Percentiles rank a stretch among this genome's conserved stretches.
Evolutionary conservation across 2,329 filamentous ascomycete species (phyloP).

Genomic region (Nannizziopsis arthrosporioides): DNA sequence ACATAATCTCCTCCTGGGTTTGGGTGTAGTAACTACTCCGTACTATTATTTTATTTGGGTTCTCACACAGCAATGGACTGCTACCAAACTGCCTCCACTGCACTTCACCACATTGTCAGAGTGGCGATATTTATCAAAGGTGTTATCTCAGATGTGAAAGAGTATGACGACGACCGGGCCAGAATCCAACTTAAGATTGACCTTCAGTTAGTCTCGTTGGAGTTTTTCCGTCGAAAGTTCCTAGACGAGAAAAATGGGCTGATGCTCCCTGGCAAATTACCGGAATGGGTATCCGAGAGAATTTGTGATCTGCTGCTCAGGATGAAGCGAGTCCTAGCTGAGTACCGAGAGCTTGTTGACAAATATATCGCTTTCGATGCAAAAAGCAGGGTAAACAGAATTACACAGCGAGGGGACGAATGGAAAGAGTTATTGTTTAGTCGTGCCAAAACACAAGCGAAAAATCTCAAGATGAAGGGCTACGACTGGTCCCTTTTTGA

Average conservation of each 20-base stretch:
- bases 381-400: neutral
- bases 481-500: conserved; percentile 26
- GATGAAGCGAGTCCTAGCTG: conserved; percentile 18
- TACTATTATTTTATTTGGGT: too few species aligned
- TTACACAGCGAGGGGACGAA: conserved; percentile 13
- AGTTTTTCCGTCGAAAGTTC: conserved; percentile 20
- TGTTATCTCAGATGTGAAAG: conserved; percentile 21
- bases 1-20: too few species aligned
- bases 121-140: conserved; percentile 25
- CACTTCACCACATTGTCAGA: conserved; percentile 20
- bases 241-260: conserved; percentile 20
- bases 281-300: conserved; percentile 16
- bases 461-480: conserved; percentile 19
- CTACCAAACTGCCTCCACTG: conserved; percentile 22
- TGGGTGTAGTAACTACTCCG: too few species aligned
- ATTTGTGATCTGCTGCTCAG: conserved; percentile 18
- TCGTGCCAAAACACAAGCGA: conserved; percentile 19
- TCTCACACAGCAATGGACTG: conserved; percentile 19
- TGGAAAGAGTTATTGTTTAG: conserved; percentile 18
- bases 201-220: conserved; percentile 19
- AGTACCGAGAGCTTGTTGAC: conserved; percentile 18
- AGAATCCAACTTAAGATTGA: conserved; percentile 19
- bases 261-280: conserved; percentile 18
- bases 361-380: conserved; percentile 17
- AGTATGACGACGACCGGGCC: conserved; percentile 20